Evolutionary conservation across 257 asterid genomes (phyloP), one percentile per base, ranked within the genome.

Genomic region (Ajuga chamaepitys): DNA sequence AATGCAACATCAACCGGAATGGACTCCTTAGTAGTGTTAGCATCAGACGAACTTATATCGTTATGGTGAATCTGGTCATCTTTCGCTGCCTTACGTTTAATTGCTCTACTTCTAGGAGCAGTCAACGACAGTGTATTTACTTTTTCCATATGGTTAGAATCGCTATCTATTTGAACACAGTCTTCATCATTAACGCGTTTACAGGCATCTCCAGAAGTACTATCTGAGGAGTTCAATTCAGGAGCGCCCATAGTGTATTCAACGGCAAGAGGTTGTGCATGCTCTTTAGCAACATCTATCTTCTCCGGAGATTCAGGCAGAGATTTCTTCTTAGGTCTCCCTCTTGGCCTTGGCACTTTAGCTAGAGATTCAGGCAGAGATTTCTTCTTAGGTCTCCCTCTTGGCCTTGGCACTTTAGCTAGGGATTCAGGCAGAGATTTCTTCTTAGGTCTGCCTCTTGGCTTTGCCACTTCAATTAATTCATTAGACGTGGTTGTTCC

Each of bases 1-100:
- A 90, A 77, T 51, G 85, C 85, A 70, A 90, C 76, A 76, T 85
- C 84, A 52, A 22, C 38, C 26, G 95, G 87, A 73, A 86, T 71
- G 60, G 67, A 66, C 60, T 66, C 50, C 70, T 64, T 67, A 53
- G 70, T 26, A 44, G 64, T 48, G 45, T 32, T 62, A 50, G 68
- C 54, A 70, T 74, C 78, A 52, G 67, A 54, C 45, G 60, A 74
- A 58, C 57, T 52, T 25, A 10, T 18, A 35, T 51, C 55, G 54
- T 66, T 67, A 57, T 60, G 58, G 14, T 53, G 70, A 58, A 62
- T 75, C 58, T 58, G 69, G 64, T 52, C 70, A 38, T 52, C 60
- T 57, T 64, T 64, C 50, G 66, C 70, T 51, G 62, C 75, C 78
- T 64, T 77, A 3, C 40, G 67, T 75, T 75, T 74, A 30, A 61